Base-by-base conservation (phyloP, 2,329 filamentous ascomycete species). In the Neopestalotiopsis clavispora region DNA sequence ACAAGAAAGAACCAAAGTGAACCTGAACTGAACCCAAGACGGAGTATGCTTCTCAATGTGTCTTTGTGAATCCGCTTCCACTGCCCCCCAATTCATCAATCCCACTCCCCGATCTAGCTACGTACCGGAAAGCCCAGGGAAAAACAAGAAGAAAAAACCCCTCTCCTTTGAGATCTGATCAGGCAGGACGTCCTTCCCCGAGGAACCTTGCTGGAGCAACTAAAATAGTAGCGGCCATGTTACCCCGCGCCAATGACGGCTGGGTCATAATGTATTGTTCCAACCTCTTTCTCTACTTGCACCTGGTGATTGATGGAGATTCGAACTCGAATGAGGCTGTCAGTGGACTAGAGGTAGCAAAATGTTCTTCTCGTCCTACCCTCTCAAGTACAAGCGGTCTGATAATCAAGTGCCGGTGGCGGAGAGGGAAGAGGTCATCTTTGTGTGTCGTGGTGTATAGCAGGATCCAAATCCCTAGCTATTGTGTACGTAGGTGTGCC, bases 181-280 rank as follows among this genome's bases (percentile, higher is more conserved):
- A 23, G 42, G 42, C 61, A 64, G 34, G 61, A 34, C n/a, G 40
- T 17, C 9, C 45, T 14, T n/a, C n/a, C n/a, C 45, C 61, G 40
- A 40, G 34, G 13, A 45, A 65, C 28, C 49, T 32, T 38, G 40
- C n/a, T 56, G 6, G 45, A 10, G 45, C 12, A n/a, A 65, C 63
- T 56, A 65, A 65, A 65, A 65, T 65, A 65, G 63, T 34, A 65
- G 57, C 61, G 20, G 49, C 28, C 13, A 52, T 64, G 40, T 42
- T 65, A 34, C 45, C 63, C 63, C 63, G 63, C 63, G 63, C 63
- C 63, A 65, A 65, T 65, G 62, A 65, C 62, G 62, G 30, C 23
- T 30, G 23, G 30, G 60, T 40, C 49, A 56, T 56, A 10, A 38
- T 38, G 45, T 20, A 6, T 65, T 49, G 30, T 57, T 28, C 63